phyloP scores from a whole-genome alignment of 1,139 yeast genomes.

The Blastobotrys illinoisensis region DNA sequence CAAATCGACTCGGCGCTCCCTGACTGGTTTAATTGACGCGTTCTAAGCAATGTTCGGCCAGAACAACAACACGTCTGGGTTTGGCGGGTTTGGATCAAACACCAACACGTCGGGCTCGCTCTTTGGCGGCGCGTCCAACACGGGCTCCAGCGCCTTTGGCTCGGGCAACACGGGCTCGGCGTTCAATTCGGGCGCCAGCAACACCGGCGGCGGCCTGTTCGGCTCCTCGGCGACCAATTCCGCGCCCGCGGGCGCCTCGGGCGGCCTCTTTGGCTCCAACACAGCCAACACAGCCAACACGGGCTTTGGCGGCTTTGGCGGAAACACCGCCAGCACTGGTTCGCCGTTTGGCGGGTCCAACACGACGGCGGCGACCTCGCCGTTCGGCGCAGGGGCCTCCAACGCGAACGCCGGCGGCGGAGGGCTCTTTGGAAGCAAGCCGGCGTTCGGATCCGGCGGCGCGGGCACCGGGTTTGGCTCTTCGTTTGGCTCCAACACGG shows the following conservation, averaged over 20 bases:
- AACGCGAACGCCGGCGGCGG: conserved; percentile 8
- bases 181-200: conserved; percentile 12
- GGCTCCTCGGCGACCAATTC: conserved; percentile 26
- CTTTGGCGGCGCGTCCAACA: conserved; percentile 27
- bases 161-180: conserved; percentile 6
- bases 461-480: conserved; percentile 35
- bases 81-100: conserved; percentile 27
- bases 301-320: conserved; percentile 37
- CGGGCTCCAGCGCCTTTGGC: conserved; percentile 29
- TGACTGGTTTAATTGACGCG: not conserved
- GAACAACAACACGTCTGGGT: conserved; percentile 17
- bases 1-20: not conserved
- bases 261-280: conserved; percentile 9
- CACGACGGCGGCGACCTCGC: conserved; percentile 6
- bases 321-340: conserved; percentile 6
- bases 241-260: conserved; percentile 31
- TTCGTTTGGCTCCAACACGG: conserved; percentile 18
- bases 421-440: conserved; percentile 26
- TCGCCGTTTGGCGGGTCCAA: conserved; percentile 17
- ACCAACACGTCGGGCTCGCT: conserved; percentile 26
- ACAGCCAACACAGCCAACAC: conserved; percentile 17
- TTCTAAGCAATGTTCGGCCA: conserved; percentile 24
- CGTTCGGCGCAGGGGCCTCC: not conserved
- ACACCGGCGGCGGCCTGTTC: conserved; percentile 33
- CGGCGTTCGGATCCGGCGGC: conserved; percentile 17